Conservation (phyloP, 257 asterid genomes). For the Mitragyna speciosa region DNA sequence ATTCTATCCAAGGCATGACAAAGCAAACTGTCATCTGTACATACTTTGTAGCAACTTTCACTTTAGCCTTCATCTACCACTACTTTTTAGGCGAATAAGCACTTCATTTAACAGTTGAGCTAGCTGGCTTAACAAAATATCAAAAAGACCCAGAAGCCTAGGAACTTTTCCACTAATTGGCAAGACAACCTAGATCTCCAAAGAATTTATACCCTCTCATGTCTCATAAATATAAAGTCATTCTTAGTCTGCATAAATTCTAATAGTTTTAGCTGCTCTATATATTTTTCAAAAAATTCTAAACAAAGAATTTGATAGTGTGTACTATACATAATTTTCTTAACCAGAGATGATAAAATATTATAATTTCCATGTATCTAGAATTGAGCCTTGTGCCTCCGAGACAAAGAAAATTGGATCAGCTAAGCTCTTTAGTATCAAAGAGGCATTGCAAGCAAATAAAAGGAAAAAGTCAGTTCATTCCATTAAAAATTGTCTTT, state of each 20-base stretch:
- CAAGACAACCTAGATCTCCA: background rate
- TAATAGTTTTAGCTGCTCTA: background rate
- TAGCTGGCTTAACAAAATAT: background rate
- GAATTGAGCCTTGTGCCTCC: background rate
- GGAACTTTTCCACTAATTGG: background rate
- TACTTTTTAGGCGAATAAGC: background rate
- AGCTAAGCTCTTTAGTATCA: background rate
- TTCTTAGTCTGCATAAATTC: background rate
- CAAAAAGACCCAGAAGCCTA: background rate
- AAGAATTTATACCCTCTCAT: background rate
- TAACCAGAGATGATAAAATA: background rate
- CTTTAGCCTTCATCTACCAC: background rate
- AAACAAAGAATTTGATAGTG: background rate
- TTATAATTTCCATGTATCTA: background rate
- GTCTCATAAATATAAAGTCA: background rate
- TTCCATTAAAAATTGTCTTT: background rate
- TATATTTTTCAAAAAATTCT: background rate
- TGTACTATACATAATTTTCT: background rate
- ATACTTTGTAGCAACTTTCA: background rate
- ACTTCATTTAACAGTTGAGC: background rate
- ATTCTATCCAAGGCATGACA: background rate
- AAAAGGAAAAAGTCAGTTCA: background rate
- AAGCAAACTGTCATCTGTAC: background rate
- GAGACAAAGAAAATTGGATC: background rate
- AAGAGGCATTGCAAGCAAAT: background rate